Conservation (phyloP, 2,329 filamentous ascomycete species). For the Chaetomium strumarium region DNA sequence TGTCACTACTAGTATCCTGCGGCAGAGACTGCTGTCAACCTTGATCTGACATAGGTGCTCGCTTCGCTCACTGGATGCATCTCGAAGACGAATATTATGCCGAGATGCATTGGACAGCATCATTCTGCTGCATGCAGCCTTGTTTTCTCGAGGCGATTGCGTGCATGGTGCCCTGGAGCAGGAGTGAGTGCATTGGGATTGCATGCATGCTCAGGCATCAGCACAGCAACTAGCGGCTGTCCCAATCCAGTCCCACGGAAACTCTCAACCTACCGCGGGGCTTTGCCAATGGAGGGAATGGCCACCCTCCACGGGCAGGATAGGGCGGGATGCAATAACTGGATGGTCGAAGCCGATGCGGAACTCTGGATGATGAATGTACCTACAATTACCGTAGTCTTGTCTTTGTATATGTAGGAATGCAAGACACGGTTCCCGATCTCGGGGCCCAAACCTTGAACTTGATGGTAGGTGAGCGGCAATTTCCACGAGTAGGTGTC, state of each 20-base stretch:
- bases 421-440: too few relatives aligned
- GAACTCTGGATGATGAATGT: too few relatives aligned
- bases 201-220: slow-evolving; percentile 8
- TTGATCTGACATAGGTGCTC: not conserved
- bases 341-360: not conserved
- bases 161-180: not conserved
- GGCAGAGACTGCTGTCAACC: not conserved
- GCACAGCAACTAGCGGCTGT: not conserved
- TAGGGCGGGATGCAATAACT: not conserved
- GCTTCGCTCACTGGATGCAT: not conserved
- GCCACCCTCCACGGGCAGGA: not conserved
- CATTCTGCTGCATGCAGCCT: slow-evolving; percentile 12
- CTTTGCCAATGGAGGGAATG: too few relatives aligned
- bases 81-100: not conserved
- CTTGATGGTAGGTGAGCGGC: too few relatives aligned
- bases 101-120: slow-evolving; percentile 1
- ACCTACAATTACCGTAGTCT: too few relatives aligned
- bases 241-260: too few relatives aligned
- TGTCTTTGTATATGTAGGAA: too few relatives aligned
- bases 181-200: not conserved
- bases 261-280: too few relatives aligned
- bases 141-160: slow-evolving; percentile 7
- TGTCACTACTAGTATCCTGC: not conserved
- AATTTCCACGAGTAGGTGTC: too few relatives aligned
- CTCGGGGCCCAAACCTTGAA: too few relatives aligned